Conservation (phyloP, 2,329 filamentous ascomycete genomes). For the Penicillium decumbens region DNA sequence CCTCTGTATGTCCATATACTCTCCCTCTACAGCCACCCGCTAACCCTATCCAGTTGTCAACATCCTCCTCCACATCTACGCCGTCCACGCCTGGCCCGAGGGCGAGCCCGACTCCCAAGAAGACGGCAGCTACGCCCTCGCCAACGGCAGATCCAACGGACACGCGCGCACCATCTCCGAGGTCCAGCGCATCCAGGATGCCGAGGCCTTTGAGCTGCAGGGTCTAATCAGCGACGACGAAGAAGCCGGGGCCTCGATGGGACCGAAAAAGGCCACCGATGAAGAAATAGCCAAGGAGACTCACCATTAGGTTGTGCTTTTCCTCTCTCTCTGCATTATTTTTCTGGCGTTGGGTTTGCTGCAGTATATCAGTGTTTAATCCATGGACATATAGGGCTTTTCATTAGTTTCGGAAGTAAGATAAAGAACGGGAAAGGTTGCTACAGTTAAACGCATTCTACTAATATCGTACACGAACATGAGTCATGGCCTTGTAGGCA, state of each 20-base stretch:
- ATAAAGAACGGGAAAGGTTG: background rate
- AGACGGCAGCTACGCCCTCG: constrained; percentile 14
- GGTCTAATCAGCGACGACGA: constrained; percentile 87
- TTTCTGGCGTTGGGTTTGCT: background rate
- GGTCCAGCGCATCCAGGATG: constrained; percentile 62
- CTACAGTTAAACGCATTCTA: constrained; percentile 1
- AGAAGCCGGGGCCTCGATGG: constrained; percentile 33
- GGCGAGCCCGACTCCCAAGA: constrained; percentile 25
- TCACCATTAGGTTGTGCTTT: background rate
- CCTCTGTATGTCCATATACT: constrained; percentile 57
- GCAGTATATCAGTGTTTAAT: background rate
- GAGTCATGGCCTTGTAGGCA: background rate
- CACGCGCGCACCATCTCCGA: constrained; percentile 39
- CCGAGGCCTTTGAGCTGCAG: constrained; percentile 89
- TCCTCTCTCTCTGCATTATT: background rate
- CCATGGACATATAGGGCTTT: background rate
- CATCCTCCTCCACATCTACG: constrained; percentile 79
- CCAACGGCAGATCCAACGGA: constrained; percentile 32
- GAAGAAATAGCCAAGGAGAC: constrained; percentile 28
- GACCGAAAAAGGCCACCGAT: constrained; percentile 29
- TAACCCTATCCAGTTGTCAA: constrained; percentile 58
- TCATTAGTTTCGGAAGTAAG: too few species aligned
- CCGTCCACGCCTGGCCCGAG: constrained; percentile 54
- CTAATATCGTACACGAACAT: constrained; percentile 3
- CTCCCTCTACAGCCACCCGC: background rate